phyloP scores from a whole-genome alignment of 1,284 basidiomycete species.

The Trichosporon asahii region DNA sequence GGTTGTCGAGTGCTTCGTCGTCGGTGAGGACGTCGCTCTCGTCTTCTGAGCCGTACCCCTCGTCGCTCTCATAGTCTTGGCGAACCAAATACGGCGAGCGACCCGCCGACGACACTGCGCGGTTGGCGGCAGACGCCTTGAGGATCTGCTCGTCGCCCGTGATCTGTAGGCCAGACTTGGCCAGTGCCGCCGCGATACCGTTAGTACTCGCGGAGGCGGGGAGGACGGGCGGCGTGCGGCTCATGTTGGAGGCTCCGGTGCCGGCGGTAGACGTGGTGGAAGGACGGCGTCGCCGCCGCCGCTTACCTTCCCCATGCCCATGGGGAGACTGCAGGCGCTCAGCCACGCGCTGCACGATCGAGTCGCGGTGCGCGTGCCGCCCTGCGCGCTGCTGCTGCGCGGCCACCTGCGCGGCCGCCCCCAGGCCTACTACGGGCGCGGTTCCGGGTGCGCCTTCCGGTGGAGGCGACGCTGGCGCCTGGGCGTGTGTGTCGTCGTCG shows the following conservation, averaged over 20 bases:
- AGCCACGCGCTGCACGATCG: constrained; percentile 29
- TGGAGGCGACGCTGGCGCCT: neutral
- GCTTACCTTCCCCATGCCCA: constrained; percentile 22
- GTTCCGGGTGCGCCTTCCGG: neutral
- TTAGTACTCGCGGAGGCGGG: constrained; percentile 12
- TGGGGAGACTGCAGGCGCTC: constrained; percentile 19
- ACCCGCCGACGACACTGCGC: constrained; percentile 20
- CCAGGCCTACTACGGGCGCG: neutral
- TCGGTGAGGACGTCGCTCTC: constrained; percentile 56
- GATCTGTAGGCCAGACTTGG: constrained; percentile 37
- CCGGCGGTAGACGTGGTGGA: constrained; percentile 27
- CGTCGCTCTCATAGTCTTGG: constrained; percentile 27
- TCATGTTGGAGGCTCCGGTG: neutral
- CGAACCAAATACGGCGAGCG: constrained; percentile 29
- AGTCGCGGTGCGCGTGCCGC: constrained; percentile 24
- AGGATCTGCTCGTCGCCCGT: constrained; percentile 14
- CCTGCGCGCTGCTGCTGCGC: constrained; percentile 16
- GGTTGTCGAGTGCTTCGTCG: constrained; percentile 47
- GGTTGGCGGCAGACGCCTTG: neutral
- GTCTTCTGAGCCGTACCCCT: constrained; percentile 54
- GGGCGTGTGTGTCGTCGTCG: neutral
- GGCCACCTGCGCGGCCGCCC: neutral
- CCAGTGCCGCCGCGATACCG: constrained; percentile 40
- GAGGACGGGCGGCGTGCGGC: neutral
- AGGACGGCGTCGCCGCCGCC: constrained; percentile 28